Conservation (phyloP, 306 rosid genomes). For the Elaeagnus macrophylla region DNA sequence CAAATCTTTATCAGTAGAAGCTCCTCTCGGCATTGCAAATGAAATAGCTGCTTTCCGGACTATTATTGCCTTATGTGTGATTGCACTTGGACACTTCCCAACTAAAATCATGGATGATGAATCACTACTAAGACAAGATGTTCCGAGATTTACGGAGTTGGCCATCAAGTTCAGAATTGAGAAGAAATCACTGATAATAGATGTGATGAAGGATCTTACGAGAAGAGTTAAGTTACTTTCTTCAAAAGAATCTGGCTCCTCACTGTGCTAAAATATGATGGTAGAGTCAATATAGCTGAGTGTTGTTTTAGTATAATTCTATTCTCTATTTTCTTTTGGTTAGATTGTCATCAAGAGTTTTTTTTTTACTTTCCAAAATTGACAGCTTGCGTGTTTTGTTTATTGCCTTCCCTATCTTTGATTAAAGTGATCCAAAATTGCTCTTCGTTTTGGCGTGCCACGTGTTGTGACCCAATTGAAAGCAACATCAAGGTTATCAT, state of each 20-base stretch:
- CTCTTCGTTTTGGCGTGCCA: too few species aligned
- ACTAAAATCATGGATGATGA: slow-evolving; percentile 87
- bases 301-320: background rate
- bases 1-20: slow-evolving; percentile 59
- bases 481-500: too few species aligned
- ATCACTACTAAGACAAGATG: slow-evolving; percentile 45
- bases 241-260: slow-evolving; percentile 35
- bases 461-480: too few species aligned
- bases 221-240: slow-evolving; percentile 68
- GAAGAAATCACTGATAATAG: slow-evolving; percentile 62
- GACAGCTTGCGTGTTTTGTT: too few species aligned
- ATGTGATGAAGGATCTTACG: slow-evolving; percentile 65
- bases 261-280: slow-evolving; percentile 28
- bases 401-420: too few species aligned
- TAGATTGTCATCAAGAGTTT: background rate
- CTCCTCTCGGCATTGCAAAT: slow-evolving; percentile 75
- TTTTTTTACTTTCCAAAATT: too few species aligned
- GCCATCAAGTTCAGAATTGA: slow-evolving; percentile 77
- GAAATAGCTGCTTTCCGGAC: slow-evolving; percentile 70
- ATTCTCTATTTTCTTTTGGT: background rate
- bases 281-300: background rate
- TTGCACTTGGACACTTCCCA: slow-evolving; percentile 86
- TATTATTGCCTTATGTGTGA: slow-evolving; percentile 59
- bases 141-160: slow-evolving; percentile 50
- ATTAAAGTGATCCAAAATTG: too few species aligned